Evolutionary conservation across 2,329 filamentous ascomycete species (phyloP).

Genomic region (Eurotiales sp.): DNA sequence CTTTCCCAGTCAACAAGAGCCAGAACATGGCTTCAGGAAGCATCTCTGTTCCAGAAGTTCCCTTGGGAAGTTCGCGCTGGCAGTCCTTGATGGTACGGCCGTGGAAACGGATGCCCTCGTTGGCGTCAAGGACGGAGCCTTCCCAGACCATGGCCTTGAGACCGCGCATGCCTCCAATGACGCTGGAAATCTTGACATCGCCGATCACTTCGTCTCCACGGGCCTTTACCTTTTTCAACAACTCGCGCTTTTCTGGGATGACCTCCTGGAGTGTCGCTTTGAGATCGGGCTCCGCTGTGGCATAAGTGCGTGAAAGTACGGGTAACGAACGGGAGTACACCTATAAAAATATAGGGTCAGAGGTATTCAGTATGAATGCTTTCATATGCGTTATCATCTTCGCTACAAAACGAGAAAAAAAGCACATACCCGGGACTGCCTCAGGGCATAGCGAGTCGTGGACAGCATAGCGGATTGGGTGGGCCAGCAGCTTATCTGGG

Average conservation of each 20-base stretch:
- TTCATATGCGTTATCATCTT: too few relatives aligned
- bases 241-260: constrained; percentile 89
- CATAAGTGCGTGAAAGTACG: constrained; percentile 34
- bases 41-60: constrained; percentile 87
- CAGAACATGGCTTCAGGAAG: constrained; percentile 99
- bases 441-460: constrained; percentile 34
- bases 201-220: constrained; percentile 79
- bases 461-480: constrained; percentile 27
- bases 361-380: too few relatives aligned
- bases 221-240: constrained; percentile 89
- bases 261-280: constrained; percentile 79
- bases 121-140: constrained; percentile 90
- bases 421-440: constrained; percentile 32
- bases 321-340: constrained; percentile 20
- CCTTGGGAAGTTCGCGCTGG: constrained; percentile 89
- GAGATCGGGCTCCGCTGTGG: constrained; percentile 77
- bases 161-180: constrained; percentile 93
- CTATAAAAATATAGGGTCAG: background rate
- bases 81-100: constrained; percentile 98
- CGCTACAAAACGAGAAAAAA: too few relatives aligned
- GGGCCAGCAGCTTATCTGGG: constrained; percentile 9
- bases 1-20: constrained; percentile 89
- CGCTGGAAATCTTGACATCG: constrained; percentile 90
- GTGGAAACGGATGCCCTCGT: constrained; percentile 98
- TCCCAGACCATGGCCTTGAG: constrained; percentile 99